Evolutionary conservation across 2,329 filamentous ascomycete species (phyloP).

Genomic region (Fusarium continuum): DNA sequence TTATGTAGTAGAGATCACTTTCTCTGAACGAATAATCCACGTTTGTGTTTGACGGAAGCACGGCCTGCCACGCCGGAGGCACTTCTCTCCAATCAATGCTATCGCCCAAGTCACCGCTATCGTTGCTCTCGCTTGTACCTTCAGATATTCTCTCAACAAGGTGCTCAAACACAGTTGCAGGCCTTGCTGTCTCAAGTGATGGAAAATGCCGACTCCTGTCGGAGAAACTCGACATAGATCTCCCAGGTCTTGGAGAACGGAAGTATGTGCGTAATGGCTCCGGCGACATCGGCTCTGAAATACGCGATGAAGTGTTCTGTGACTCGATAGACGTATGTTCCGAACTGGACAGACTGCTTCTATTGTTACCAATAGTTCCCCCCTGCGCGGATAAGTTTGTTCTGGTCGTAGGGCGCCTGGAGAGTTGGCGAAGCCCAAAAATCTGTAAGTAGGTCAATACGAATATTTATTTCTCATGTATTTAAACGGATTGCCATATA

Average conservation of each 20-base stretch:
- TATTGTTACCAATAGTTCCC: not conserved
- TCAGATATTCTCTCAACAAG: not conserved
- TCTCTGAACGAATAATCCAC: slow-evolving; percentile 51
- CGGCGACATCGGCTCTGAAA: slow-evolving; percentile 8
- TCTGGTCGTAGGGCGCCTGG: slow-evolving; percentile 36
- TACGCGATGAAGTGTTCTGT: slow-evolving; percentile 1
- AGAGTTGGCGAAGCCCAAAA: slow-evolving; percentile 43
- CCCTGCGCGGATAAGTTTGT: slow-evolving; percentile 25
- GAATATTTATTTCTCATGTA: slow-evolving; percentile 44
- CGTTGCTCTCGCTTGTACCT: not conserved
- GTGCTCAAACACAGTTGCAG: not conserved
- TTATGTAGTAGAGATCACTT: slow-evolving; percentile 48
- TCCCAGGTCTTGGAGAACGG: slow-evolving; percentile 27
- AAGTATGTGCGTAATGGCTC: slow-evolving; percentile 34
- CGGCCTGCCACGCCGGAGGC: slow-evolving; percentile 12
- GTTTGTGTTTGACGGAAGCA: slow-evolving; percentile 30
- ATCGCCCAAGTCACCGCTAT: not conserved
- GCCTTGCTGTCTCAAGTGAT: not conserved
- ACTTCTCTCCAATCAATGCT: not conserved
- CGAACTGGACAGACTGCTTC: slow-evolving; percentile 2
- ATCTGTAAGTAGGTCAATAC: slow-evolving; percentile 67
- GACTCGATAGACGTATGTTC: not conserved
- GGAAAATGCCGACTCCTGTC: slow-evolving; percentile 8
- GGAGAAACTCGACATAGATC: not conserved
- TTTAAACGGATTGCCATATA: not conserved